Conservation (phyloP, 495 filamentous ascomycete species). For the Aspergillus coremiiformis region DNA sequence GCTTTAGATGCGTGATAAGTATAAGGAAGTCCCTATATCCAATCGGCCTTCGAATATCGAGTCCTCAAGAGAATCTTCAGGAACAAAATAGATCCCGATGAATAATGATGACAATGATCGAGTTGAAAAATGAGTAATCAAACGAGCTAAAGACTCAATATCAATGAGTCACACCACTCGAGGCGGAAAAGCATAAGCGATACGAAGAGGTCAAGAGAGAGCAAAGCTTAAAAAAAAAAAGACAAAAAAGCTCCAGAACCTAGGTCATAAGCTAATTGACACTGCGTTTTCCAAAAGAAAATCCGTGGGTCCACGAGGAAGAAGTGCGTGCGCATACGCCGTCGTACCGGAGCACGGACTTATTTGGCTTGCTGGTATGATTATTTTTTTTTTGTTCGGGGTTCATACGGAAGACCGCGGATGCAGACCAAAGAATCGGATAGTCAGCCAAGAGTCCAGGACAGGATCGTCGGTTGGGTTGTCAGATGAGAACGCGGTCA, state of each 20-base stretch:
- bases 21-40: no score
- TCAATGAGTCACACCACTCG: background rate
- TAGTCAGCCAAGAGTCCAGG: conserved; percentile 17
- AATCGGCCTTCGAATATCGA: background rate
- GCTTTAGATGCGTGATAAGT: no score
- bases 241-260: background rate
- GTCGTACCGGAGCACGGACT: background rate
- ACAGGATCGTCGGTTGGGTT: conserved; percentile 23
- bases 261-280: background rate
- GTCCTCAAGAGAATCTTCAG: background rate
- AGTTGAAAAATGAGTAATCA: background rate
- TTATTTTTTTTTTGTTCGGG: background rate
- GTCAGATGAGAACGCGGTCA: conserved; percentile 12
- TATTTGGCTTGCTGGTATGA: background rate
- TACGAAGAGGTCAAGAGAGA: background rate
- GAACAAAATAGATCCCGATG: background rate
- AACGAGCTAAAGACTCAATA: background rate
- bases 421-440: conserved; percentile 11
- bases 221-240: background rate
- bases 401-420: conserved; percentile 28
- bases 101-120: background rate
- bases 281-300: background rate
- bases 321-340: background rate
- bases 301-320: background rate
- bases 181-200: background rate